Evolutionary conservation across 495 filamentous ascomycete species (phyloP).

Genomic region (Tuber calosporum): DNA sequence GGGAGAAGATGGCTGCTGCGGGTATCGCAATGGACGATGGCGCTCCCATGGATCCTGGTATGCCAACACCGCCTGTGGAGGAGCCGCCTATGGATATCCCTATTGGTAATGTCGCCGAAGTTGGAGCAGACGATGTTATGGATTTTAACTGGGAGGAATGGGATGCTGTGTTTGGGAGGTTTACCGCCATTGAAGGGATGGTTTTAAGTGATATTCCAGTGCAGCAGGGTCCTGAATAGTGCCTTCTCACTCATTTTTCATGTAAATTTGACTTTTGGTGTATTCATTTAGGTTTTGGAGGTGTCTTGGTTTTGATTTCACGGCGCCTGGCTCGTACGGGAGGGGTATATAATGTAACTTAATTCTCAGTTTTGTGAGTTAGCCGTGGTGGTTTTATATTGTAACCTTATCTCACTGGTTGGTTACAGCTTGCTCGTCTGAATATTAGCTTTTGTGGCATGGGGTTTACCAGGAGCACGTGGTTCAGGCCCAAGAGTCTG

Average conservation of each 20-base stretch:
- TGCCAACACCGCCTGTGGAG: neutral
- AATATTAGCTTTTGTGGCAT: neutral
- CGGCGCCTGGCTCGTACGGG: neutral
- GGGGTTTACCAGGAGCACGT: neutral
- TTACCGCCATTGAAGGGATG: conserved; percentile 27
- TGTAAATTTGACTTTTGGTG: neutral
- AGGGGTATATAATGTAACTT: neutral
- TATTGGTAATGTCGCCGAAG: neutral
- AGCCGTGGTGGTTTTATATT: neutral
- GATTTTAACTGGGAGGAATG: conserved; percentile 41
- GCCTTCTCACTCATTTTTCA: conserved; percentile 1
- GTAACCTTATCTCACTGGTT: neutral
- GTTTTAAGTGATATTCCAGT: neutral
- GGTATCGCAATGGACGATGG: neutral
- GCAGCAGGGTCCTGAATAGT: neutral
- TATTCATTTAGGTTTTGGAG: conserved; percentile 3
- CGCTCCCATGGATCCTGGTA: neutral
- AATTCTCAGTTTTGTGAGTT: neutral
- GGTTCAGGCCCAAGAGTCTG: neutral
- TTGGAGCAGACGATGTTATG: conserved; percentile 22
- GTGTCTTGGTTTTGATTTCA: conserved; percentile 5
- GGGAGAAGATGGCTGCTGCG: neutral
- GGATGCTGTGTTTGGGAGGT: conserved; percentile 41
- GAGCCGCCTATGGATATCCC: neutral
- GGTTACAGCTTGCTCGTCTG: neutral